Percentiles rank a stretch among this genome's conserved stretches.
Conservation (phyloP, 352 stramenopile species). For the Pythium oligandrum region DNA sequence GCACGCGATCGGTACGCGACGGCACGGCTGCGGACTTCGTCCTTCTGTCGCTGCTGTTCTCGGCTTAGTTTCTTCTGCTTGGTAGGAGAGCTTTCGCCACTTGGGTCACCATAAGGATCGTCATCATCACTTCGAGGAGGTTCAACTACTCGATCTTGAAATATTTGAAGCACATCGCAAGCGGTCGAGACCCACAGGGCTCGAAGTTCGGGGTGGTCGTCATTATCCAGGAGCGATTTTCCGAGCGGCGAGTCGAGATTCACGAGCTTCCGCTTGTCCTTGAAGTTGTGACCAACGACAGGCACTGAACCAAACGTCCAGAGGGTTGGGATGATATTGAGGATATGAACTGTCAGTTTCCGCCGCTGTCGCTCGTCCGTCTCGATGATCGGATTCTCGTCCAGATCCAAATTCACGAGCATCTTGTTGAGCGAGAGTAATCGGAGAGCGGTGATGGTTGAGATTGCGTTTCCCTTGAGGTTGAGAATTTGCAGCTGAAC, state of each 20-base stretch:
- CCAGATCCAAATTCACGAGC: constrained; percentile 61
- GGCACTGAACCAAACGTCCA: constrained; percentile 56
- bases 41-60: constrained; percentile 58
- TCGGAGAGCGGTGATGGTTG: constrained; percentile 41
- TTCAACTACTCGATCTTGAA: constrained; percentile 34
- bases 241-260: constrained; percentile 13
- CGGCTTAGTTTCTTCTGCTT: constrained; percentile 35
- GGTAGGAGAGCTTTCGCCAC: constrained; percentile 6
- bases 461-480: constrained; percentile 46
- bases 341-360: constrained; percentile 68
- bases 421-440: constrained; percentile 74
- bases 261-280: constrained; percentile 48
- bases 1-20: constrained; percentile 49
- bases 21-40: constrained; percentile 61
- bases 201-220: constrained; percentile 28
- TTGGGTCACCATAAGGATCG: constrained; percentile 8
- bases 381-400: constrained; percentile 65
- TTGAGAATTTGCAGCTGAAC: constrained; percentile 52
- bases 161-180: constrained; percentile 48
- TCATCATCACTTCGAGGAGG: constrained; percentile 18
- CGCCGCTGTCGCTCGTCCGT: constrained; percentile 59
- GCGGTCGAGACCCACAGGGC: constrained; percentile 45
- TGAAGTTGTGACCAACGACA: constrained; percentile 24
- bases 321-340: constrained; percentile 71
- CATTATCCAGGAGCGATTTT: constrained; percentile 42